Percentiles rank a stretch among this genome's conserved stretches.
phyloP scores from a whole-genome alignment of 495 filamentous ascomycete species.

The Aspergillus funiculosus region DNA sequence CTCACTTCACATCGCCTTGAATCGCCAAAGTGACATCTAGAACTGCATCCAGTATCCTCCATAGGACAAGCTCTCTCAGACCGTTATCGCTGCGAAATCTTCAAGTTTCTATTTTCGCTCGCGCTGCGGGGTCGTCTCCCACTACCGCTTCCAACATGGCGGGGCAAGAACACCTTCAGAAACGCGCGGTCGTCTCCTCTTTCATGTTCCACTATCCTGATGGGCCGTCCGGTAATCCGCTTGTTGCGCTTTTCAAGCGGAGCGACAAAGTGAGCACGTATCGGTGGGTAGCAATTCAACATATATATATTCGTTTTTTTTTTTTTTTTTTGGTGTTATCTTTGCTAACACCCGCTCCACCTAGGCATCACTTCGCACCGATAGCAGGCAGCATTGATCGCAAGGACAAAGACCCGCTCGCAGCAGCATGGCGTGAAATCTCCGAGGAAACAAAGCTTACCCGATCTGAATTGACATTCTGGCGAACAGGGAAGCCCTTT shows the following conservation, averaged over 20 bases:
- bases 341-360: neutral
- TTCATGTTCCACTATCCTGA: slow-evolving; percentile 48
- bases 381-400: slow-evolving; percentile 56
- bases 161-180: slow-evolving; percentile 20
- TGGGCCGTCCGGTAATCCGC: slow-evolving; percentile 21
- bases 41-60: no score
- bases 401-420: slow-evolving; percentile 43
- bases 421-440: slow-evolving; percentile 57
- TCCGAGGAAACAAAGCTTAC: slow-evolving; percentile 56
- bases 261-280: slow-evolving; percentile 55
- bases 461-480: slow-evolving; percentile 37
- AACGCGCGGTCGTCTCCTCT: slow-evolving; percentile 48
- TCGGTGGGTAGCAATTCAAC: slow-evolving; percentile 37
- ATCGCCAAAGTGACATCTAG: no score
- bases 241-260: slow-evolving; percentile 54
- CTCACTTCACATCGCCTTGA: no score
- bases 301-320: no score
- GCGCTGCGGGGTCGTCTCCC: neutral
- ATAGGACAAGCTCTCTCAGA: no score
- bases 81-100: no score
- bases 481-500: slow-evolving; percentile 55
- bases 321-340: no score
- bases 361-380: slow-evolving; percentile 49
- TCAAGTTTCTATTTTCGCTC: neutral
- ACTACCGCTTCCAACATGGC: slow-evolving; percentile 1